phyloP scores from a whole-genome alignment of 1,284 basidiomycete genomes.

The Cronartium quercuum region DNA sequence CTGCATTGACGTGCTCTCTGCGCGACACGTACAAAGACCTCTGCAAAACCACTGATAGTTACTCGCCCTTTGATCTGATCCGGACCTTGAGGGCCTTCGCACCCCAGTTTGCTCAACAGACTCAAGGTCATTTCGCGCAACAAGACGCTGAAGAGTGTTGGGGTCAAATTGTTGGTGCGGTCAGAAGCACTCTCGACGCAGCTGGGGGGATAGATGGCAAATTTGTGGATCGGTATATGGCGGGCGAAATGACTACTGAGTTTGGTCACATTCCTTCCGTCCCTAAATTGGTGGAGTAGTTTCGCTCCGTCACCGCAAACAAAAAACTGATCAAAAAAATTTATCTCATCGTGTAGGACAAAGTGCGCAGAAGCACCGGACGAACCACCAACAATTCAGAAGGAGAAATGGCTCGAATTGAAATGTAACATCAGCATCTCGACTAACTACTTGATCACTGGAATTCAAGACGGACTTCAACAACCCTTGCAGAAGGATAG shows the following conservation, averaged over 20 bases:
- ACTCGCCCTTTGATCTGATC: slow-evolving; percentile 62
- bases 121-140: slow-evolving; percentile 65
- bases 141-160: slow-evolving; percentile 98
- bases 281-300: background rate
- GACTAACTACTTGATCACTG: slow-evolving; percentile 84
- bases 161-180: slow-evolving; percentile 70
- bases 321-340: background rate
- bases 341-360: slow-evolving; percentile 54
- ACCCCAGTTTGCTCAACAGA: slow-evolving; percentile 83
- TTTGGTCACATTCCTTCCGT: slow-evolving; percentile 52
- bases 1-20: slow-evolving; percentile 56
- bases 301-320: background rate
- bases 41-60: slow-evolving; percentile 66
- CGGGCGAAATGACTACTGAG: slow-evolving; percentile 73
- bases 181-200: slow-evolving; percentile 58
- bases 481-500: slow-evolving; percentile 82
- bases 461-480: slow-evolving; percentile 77
- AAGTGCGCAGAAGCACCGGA: slow-evolving; percentile 73
- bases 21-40: slow-evolving; percentile 69
- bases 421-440: slow-evolving; percentile 81
- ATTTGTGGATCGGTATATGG: slow-evolving; percentile 80
- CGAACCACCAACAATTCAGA: slow-evolving; percentile 62
- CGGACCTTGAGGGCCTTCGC: slow-evolving; percentile 65
- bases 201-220: slow-evolving; percentile 37
- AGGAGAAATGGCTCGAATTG: slow-evolving; percentile 76